Percentiles rank a stretch among this genome's conserved stretches.
Evolutionary conservation across 2,329 filamentous ascomycete genomes (phyloP).

Genomic region (Penicillium sumatraense): DNA sequence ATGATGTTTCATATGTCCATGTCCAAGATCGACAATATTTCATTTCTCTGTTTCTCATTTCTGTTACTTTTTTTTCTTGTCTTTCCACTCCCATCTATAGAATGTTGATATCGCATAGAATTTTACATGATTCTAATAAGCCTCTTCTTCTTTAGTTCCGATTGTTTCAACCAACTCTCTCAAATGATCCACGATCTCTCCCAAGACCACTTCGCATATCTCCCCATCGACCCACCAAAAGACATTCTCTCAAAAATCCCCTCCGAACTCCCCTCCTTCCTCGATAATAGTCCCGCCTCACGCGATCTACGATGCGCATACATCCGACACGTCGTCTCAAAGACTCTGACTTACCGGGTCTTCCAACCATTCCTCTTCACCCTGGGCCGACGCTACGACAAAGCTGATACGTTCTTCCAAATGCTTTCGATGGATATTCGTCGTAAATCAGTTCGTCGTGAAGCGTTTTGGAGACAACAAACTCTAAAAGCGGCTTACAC

Average conservation of each 20-base stretch:
- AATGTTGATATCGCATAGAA: conserved; percentile 39
- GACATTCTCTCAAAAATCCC: conserved; percentile 58
- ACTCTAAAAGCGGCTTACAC: conserved; percentile 63
- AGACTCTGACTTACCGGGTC: conserved; percentile 59
- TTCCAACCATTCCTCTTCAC: conserved; percentile 65
- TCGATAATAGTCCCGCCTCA: conserved; percentile 57
- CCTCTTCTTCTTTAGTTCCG: conserved; percentile 48
- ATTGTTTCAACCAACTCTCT: conserved; percentile 57
- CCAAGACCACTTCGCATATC: conserved; percentile 56
- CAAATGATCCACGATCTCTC: conserved; percentile 58
- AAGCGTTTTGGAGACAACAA: conserved; percentile 63
- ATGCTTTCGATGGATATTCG: conserved; percentile 61
- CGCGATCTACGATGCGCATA: conserved; percentile 59
- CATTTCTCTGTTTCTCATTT: too few relatives aligned
- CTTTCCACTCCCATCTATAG: conserved; percentile 19
- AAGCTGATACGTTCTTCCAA: conserved; percentile 60
- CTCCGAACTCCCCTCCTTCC: conserved; percentile 57
- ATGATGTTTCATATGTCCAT: conserved; percentile 11
- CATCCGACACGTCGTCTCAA: conserved; percentile 60
- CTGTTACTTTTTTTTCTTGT: neutral
- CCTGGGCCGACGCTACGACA: conserved; percentile 58
- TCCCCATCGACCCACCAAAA: conserved; percentile 55
- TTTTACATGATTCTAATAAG: conserved; percentile 43
- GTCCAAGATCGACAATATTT: conserved; percentile 8
- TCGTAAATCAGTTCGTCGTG: conserved; percentile 59